Evolutionary conservation across 2,329 filamentous ascomycete species (phyloP).

Genomic region (Calonectria henricotiae): DNA sequence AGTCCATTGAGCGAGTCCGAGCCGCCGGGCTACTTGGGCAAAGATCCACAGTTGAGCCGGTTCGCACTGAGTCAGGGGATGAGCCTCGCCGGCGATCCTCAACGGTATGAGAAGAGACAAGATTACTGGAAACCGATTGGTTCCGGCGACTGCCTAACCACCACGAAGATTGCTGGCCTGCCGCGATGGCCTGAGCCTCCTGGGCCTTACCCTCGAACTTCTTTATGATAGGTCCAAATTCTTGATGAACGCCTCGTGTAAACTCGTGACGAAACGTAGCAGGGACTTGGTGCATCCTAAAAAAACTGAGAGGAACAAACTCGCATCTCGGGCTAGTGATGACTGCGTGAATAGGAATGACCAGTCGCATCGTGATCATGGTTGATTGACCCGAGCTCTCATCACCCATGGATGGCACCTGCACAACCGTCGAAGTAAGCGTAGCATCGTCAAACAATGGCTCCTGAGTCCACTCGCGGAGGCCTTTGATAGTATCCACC

Average conservation of each 20-base stretch:
- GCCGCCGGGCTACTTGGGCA: constrained; percentile 39
- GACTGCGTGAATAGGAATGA: constrained; percentile 75
- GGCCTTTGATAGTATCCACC: constrained; percentile 59
- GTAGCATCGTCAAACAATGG: constrained; percentile 65
- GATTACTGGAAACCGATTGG: constrained; percentile 11
- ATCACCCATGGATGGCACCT: constrained; percentile 59
- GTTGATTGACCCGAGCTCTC: constrained; percentile 45
- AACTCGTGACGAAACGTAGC: constrained; percentile 75
- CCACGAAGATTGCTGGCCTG: constrained; percentile 33
- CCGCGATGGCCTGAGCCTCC: constrained; percentile 21
- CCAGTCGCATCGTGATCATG: constrained; percentile 72
- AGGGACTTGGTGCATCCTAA: constrained; percentile 77
- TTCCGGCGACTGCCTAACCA: constrained; percentile 42
- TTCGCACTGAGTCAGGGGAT: constrained; percentile 39
- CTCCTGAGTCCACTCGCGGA: constrained; percentile 63
- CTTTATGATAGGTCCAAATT: constrained; percentile 70
- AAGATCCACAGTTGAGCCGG: constrained; percentile 52
- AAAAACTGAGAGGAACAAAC: constrained; percentile 76
- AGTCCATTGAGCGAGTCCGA: constrained; percentile 42
- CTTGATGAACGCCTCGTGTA: constrained; percentile 73
- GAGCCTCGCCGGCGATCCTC: constrained; percentile 38
- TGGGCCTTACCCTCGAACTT: constrained; percentile 32
- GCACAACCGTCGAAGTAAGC: constrained; percentile 62
- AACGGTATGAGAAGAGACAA: neutral
- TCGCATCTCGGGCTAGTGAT: constrained; percentile 68